phyloP scores from a whole-genome alignment of 2,329 filamentous ascomycete genomes.

The Cadophora sp. region DNA sequence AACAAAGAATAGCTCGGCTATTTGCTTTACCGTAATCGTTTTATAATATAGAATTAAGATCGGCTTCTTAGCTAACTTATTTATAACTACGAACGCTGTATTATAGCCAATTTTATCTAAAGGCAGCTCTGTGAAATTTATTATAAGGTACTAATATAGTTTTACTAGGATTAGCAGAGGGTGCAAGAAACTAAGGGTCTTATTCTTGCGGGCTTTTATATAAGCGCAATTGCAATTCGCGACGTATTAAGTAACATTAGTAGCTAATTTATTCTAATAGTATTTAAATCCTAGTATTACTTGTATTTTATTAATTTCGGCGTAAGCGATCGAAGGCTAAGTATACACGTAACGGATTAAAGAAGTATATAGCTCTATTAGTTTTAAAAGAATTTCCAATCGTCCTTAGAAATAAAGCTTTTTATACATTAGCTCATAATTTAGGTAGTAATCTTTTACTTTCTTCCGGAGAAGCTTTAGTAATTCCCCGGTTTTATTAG shows the following conservation, averaged over 20 bases:
- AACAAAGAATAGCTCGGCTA: not conserved
- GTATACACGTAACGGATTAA: not conserved
- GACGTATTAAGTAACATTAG: not conserved
- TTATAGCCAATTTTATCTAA: not conserved
- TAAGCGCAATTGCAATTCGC: not conserved
- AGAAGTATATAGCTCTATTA: not conserved
- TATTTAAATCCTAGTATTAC: not conserved
- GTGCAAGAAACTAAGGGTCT: not conserved
- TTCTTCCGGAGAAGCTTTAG: not conserved
- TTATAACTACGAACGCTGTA: not conserved
- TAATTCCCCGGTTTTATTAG: not conserved
- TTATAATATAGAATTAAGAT: not conserved
- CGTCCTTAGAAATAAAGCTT: not conserved
- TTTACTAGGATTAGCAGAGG: not conserved
- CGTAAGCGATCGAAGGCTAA: not conserved
- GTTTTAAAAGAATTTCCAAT: not conserved
- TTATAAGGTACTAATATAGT: not conserved
- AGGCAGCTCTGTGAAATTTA: not conserved
- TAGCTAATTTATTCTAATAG: not conserved
- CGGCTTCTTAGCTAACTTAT: not conserved
- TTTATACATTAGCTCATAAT: not conserved
- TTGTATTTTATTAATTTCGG: not conserved
- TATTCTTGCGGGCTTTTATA: not conserved
- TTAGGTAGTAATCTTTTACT: not conserved
- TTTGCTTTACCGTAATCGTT: not conserved